Conservation (phyloP, 2,329 filamentous ascomycete genomes). For the Teratosphaeria zuluensis region DNA sequence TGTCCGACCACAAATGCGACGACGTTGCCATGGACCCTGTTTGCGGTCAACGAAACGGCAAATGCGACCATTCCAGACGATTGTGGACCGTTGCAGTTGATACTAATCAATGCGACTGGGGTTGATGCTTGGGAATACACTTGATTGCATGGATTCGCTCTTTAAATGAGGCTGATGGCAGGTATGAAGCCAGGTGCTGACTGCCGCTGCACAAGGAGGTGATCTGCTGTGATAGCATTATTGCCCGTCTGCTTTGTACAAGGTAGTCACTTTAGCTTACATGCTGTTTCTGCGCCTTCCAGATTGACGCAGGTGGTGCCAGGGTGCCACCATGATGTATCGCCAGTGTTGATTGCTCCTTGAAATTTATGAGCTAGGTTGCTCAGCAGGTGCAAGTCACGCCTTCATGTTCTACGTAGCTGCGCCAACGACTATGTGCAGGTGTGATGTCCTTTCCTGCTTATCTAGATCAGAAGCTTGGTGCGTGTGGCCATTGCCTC, state of each 20-base stretch:
- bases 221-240: background rate
- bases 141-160: constrained; percentile 3
- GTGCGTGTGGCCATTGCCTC: background rate
- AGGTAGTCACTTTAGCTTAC: background rate
- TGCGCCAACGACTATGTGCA: no score
- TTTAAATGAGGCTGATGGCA: background rate
- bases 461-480: background rate
- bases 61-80: constrained; percentile 8
- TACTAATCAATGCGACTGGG: constrained; percentile 10
- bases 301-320: background rate
- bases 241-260: background rate
- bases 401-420: no score
- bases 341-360: background rate
- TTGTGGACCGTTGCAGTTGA: constrained; percentile 13
- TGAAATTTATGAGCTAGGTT: background rate
- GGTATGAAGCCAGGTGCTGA: background rate
- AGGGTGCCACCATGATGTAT: background rate
- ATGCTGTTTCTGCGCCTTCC: background rate
- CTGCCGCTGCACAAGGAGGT: background rate
- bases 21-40: constrained; percentile 1
- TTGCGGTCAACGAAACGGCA: constrained; percentile 11
- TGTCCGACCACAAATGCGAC: background rate
- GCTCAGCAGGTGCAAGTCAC: background rate
- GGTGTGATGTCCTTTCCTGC: no score
- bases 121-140: constrained; percentile 19